Base-by-base conservation (phyloP, 768 basidiomycete species). In the Tricholoma sp. region DNA sequence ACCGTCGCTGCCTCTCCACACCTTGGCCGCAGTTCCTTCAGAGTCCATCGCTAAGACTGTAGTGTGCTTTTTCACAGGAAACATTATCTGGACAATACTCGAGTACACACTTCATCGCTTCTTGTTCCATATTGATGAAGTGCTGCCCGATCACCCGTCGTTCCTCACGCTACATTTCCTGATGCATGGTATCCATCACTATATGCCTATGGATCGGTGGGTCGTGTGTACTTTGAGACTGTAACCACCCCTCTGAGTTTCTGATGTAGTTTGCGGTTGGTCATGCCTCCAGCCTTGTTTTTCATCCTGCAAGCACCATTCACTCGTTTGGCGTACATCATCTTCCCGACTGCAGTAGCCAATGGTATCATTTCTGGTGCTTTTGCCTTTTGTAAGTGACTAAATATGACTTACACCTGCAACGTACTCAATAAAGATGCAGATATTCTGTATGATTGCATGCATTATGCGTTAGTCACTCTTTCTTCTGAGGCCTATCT, bases 151-250 rank as follows among this genome's bases (percentile, higher is more conserved):
- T 71, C 78, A 74, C 56, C 87, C 88, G 5, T 72, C 75, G 52
- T 91, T 88, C 72, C 77, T 98, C 65, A 84, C 85, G 42, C 68
- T 98, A 24, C 97, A 99, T 68, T 99, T 99, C 74, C 68, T 91
- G 65, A 76, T 92, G 68, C 97, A 98, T 66, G 97, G 97, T 13
- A 85, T 99, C 34, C 97, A 99, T 68, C 97, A 99, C 71, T 99
- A 95, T 66, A 76, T 99, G 60, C 97, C 94, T 13, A 97, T 98
- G 94, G 94, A 97, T 67, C 78, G 85, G 89, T 91, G 65, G 59
- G 82, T 71, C 6, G 39, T 15, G 47, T 28, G 10, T 58, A 17
- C 39, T 13, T 11, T 47, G 39, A n/a, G 45, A 2, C 29, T 42
- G n/a, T n/a, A n/a, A n/a, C 37, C 18, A n/a, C 13, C 24, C 32